Conservation (phyloP, 208 protist species). For the Trypanosoma cruzi region DNA sequence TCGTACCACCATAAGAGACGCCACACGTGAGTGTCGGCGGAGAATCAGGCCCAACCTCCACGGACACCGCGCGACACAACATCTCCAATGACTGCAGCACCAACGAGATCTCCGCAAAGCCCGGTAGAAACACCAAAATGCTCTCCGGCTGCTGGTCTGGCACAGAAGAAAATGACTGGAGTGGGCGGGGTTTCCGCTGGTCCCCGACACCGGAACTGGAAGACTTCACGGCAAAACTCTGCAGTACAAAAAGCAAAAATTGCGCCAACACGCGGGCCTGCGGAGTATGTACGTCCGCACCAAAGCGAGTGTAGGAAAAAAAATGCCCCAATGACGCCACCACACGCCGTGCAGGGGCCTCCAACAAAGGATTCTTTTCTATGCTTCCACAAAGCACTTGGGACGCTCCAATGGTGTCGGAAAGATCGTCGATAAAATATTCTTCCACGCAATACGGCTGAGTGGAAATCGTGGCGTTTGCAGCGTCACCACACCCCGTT, state of each 20-base stretch:
- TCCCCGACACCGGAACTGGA: neutral
- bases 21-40: neutral
- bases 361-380: neutral
- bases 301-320: slow-evolving; percentile 31
- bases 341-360: slow-evolving; percentile 22
- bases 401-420: slow-evolving; percentile 17
- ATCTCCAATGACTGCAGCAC: slow-evolving; percentile 58
- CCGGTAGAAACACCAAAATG: slow-evolving; percentile 75
- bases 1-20: neutral
- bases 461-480: neutral
- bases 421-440: slow-evolving; percentile 77
- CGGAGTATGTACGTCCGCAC: slow-evolving; percentile 21
- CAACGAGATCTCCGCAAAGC: slow-evolving; percentile 68
- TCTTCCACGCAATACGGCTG: slow-evolving; percentile 47
- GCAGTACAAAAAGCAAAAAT: slow-evolving; percentile 56
- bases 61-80: slow-evolving; percentile 30
- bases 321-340: slow-evolving; percentile 29
- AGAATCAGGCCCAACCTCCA: neutral
- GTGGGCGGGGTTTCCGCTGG: no score
- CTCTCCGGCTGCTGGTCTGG: slow-evolving; percentile 38
- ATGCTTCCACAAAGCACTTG: neutral
- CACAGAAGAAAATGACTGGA: no score
- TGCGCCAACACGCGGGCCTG: slow-evolving; percentile 39
- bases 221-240: slow-evolving; percentile 22
- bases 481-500: neutral